These are phyloP conservation scores for Rasamsonia emersonii DNA, from an alignment of 2,329 filamentous ascomycete species.

Conservation along the genomic window DNA sequence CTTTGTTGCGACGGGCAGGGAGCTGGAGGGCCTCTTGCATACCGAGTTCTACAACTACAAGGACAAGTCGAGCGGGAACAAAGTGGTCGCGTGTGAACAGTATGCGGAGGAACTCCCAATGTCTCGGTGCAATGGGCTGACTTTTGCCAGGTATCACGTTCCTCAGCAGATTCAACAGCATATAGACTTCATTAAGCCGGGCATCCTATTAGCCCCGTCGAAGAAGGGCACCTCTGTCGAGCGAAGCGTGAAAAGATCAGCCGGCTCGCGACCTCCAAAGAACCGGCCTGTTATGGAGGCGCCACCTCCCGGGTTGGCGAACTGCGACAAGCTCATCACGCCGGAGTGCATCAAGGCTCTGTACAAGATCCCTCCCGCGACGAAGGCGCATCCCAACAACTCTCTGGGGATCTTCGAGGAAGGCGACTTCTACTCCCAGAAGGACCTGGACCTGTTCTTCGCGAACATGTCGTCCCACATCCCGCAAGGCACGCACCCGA, in stretches of 20 bases:
- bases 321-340: conserved; percentile 49
- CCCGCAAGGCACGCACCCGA: conserved; percentile 36
- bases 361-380: conserved; percentile 37
- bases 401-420: conserved; percentile 47
- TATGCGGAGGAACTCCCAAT: conserved; percentile 25
- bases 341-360: conserved; percentile 47
- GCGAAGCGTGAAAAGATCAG: conserved; percentile 11
- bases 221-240: conserved; percentile 17
- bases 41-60: conserved; percentile 47
- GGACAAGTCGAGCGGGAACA: conserved; percentile 24
- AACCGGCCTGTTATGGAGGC: conserved; percentile 2
- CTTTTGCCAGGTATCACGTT: conserved; percentile 37
- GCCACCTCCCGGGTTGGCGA: conserved; percentile 21
- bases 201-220: conserved; percentile 41
- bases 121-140: no score
- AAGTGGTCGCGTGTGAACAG: conserved; percentile 27
- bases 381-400: conserved; percentile 36
- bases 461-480: conserved; percentile 35
- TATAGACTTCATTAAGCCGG: conserved; percentile 50
- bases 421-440: conserved; percentile 44
- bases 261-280: conserved; percentile 7
- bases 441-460: conserved; percentile 44
- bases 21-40: conserved; percentile 46
- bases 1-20: conserved; percentile 46
- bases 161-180: conserved; percentile 40